Evolutionary conservation across 2,329 filamentous ascomycete species (phyloP).

Genomic region (Fusarium bulbicola): DNA sequence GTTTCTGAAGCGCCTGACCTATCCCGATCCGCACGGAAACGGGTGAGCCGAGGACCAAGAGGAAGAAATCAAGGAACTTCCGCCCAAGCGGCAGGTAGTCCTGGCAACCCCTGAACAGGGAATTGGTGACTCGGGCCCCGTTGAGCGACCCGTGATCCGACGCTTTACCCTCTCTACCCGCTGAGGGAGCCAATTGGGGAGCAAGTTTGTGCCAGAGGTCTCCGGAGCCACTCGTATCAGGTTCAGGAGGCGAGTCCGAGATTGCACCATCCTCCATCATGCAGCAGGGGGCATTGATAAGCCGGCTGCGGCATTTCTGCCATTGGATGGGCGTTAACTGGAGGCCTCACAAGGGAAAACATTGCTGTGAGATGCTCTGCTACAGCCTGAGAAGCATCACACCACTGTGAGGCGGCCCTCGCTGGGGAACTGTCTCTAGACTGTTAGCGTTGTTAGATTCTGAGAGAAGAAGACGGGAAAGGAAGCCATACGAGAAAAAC

Average conservation of each 20-base stretch:
- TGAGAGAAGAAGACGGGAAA: neutral
- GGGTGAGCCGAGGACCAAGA: neutral
- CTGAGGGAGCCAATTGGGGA: conserved; percentile 1
- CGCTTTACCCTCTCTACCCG: neutral
- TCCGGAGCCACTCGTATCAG: neutral
- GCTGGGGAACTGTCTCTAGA: neutral
- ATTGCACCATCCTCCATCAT: conserved; percentile 13
- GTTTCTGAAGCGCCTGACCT: neutral
- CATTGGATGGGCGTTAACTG: neutral
- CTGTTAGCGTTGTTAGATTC: conserved; percentile 2
- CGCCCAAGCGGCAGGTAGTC: neutral
- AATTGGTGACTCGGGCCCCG: neutral
- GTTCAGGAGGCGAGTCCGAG: neutral
- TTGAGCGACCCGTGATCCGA: neutral
- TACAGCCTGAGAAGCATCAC: neutral
- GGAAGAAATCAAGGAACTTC: neutral
- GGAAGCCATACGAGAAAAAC: neutral
- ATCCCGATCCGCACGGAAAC: neutral
- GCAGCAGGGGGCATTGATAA: neutral
- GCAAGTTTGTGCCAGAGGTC: neutral
- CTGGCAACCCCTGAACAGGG: conserved; percentile 7
- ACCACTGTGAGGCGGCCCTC: neutral
- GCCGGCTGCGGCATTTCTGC: conserved; percentile 12
- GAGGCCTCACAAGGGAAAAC: conserved; percentile 2
- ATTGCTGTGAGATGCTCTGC: neutral